phyloP scores from a whole-genome alignment of 371 early-diverging fungal genomes.

The Lichtheimia corymbifera region DNA sequence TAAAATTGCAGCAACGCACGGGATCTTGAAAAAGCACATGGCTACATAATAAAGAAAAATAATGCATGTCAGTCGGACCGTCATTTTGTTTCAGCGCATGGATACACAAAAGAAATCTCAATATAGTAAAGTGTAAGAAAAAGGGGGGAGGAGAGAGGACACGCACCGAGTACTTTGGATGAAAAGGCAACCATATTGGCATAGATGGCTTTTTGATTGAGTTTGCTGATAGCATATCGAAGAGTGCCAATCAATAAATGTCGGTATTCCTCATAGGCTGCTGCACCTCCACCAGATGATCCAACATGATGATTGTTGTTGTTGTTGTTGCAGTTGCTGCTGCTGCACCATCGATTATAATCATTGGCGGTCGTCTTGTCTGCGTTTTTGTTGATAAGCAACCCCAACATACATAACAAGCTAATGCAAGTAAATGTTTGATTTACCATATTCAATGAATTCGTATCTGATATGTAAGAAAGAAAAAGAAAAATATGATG shows the following conservation, averaged over 20 bases:
- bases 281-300: background rate
- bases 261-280: constrained; percentile 19
- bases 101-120: constrained; percentile 1
- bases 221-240: constrained; percentile 40
- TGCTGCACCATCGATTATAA: too few species aligned
- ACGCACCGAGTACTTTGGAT: constrained; percentile 44
- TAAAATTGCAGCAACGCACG: constrained; percentile 49
- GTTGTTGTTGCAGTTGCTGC: too few species aligned
- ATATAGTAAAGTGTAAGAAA: too few species aligned
- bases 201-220: constrained; percentile 51
- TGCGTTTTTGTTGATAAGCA: too few species aligned
- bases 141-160: background rate
- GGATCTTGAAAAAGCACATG: constrained; percentile 57
- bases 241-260: constrained; percentile 22
- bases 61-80: background rate
- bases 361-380: too few species aligned
- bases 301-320: too few species aligned
- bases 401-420: too few species aligned
- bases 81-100: background rate
- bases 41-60: constrained; percentile 29
- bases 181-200: constrained; percentile 57
- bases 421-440: too few species aligned
- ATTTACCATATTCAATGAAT: too few species aligned
- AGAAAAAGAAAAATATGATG: too few species aligned
- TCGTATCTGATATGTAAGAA: too few species aligned